A percentile compares a stretch with the other conserved stretches of the same genome.
Evolutionary conservation across 2,329 filamentous ascomycete species (phyloP).

Genomic region (Colletotrichum trifolii): DNA sequence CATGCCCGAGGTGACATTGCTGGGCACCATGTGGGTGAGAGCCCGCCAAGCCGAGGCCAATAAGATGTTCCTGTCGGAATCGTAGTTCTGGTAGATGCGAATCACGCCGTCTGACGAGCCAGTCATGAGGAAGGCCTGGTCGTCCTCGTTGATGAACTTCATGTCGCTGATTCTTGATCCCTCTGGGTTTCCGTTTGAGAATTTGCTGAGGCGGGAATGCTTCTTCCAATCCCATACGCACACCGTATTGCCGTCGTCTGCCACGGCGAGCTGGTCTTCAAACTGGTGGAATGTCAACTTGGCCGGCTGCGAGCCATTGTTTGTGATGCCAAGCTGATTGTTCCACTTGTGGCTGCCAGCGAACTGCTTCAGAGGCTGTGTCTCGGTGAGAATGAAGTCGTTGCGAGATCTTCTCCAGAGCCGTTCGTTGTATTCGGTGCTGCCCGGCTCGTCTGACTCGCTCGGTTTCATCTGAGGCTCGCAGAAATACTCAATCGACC

Average conservation of each 20-base stretch:
- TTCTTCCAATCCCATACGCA: conserved; percentile 94
- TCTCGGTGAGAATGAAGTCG: conserved; percentile 90
- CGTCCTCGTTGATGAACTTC: conserved; percentile 98
- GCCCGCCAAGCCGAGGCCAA: conserved; percentile 93
- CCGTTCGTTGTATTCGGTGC: conserved; percentile 94
- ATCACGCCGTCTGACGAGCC: conserved; percentile 96
- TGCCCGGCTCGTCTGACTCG: conserved; percentile 95
- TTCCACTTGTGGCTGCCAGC: conserved; percentile 91
- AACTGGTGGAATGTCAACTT: conserved; percentile 99
- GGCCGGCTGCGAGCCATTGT: conserved; percentile 88
- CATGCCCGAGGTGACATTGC: conserved; percentile 92
- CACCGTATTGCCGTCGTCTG: conserved; percentile 91
- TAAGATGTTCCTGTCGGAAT: conserved; percentile 79
- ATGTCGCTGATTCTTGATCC: conserved; percentile 94
- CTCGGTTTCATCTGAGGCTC: conserved; percentile 98
- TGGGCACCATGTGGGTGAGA: conserved; percentile 91
- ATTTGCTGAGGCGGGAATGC: conserved; percentile 79
- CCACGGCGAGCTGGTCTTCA: conserved; percentile 92
- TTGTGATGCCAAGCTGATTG: conserved; percentile 82
- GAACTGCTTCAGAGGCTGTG: conserved; percentile 91
- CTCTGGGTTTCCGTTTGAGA: conserved; percentile 93
- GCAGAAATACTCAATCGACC: conserved; percentile 97
- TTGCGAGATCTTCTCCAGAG: conserved; percentile 94
- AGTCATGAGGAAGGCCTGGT: conserved; percentile 93
- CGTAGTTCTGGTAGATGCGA: conserved; percentile 93